A percentile compares a stretch with the other conserved stretches of the same genome.
Evolutionary conservation across 1,284 basidiomycete genomes (phyloP).

Genomic region (Pseudozyma hubeiensis): DNA sequence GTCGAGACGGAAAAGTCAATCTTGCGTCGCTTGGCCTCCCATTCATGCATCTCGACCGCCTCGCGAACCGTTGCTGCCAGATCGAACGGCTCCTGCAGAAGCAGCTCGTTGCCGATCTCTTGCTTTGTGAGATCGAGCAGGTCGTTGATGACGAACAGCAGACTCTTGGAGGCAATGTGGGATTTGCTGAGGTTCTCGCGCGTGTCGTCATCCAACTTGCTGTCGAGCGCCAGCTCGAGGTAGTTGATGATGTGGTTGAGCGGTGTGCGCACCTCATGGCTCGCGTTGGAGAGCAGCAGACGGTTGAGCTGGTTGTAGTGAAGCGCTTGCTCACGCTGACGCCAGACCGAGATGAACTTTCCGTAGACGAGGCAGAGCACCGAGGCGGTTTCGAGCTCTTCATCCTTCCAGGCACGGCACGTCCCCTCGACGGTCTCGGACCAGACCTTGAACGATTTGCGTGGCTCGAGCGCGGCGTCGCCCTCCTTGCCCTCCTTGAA

Average conservation of each 20-base stretch:
- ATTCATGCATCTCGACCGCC: slow-evolving; percentile 74
- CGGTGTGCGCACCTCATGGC: slow-evolving; percentile 78
- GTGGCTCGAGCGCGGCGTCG: slow-evolving; percentile 55
- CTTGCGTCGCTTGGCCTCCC: slow-evolving; percentile 78
- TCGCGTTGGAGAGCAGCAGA: slow-evolving; percentile 85
- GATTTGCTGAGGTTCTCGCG: slow-evolving; percentile 82
- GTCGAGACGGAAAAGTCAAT: slow-evolving; percentile 77
- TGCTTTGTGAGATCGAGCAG: slow-evolving; percentile 84
- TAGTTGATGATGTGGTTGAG: slow-evolving; percentile 74
- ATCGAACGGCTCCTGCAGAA: slow-evolving; percentile 85
- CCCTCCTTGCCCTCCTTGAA: slow-evolving; percentile 74
- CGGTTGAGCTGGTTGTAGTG: slow-evolving; percentile 83
- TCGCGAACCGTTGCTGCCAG: slow-evolving; percentile 78
- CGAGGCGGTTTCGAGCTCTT: slow-evolving; percentile 86
- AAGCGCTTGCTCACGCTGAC: slow-evolving; percentile 83
- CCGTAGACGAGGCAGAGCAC: slow-evolving; percentile 86
- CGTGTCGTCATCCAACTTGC: slow-evolving; percentile 81
- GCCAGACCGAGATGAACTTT: slow-evolving; percentile 88
- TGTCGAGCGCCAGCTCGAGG: slow-evolving; percentile 82
- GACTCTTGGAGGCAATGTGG: slow-evolving; percentile 82
- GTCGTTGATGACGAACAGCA: slow-evolving; percentile 78
- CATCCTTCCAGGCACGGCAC: slow-evolving; percentile 83
- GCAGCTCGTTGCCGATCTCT: slow-evolving; percentile 82
- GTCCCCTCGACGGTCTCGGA: slow-evolving; percentile 80
- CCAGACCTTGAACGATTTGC: slow-evolving; percentile 74